phyloP scores from a whole-genome alignment of 768 basidiomycete genomes.

The Lentinula raphanica region DNA sequence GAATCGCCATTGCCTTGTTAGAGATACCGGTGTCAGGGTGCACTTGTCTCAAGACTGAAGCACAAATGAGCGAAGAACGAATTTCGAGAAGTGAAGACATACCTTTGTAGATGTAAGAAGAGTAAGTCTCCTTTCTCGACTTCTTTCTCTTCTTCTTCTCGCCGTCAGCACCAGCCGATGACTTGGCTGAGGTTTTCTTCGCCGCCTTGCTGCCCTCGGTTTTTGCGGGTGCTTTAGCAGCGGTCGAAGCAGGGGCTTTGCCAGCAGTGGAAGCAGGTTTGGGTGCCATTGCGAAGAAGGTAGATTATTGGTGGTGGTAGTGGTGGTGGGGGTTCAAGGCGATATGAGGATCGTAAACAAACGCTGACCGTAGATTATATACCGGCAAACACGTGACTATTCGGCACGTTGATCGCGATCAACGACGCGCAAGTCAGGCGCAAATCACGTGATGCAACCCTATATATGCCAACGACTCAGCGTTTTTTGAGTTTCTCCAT shows the following conservation, averaged over 20 bases:
- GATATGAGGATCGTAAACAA: slow-evolving; percentile 8
- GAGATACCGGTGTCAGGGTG: slow-evolving; percentile 99
- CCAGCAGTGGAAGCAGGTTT: slow-evolving; percentile 83
- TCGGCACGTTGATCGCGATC: slow-evolving; percentile 3
- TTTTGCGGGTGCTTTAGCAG: slow-evolving; percentile 73
- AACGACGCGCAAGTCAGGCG: slow-evolving; percentile 9
- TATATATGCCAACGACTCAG: slow-evolving; percentile 28
- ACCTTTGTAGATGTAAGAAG: slow-evolving; percentile 92
- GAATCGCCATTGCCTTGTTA: slow-evolving; percentile 96
- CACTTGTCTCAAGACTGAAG: slow-evolving; percentile 86
- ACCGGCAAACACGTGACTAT: slow-evolving; percentile 39
- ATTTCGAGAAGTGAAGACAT: slow-evolving; percentile 3
- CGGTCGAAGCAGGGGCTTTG: slow-evolving; percentile 69
- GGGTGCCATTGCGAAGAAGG: slow-evolving; percentile 45
- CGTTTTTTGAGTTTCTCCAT: neutral
- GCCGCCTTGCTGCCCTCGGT: slow-evolving; percentile 64
- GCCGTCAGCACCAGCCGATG: slow-evolving; percentile 55
- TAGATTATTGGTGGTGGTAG: slow-evolving; percentile 8
- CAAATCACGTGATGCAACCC: slow-evolving; percentile 17
- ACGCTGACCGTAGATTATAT: slow-evolving; percentile 7
- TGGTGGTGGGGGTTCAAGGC: slow-evolving; percentile 12
- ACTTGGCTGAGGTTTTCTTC: slow-evolving; percentile 66
- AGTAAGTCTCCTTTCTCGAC: slow-evolving; percentile 86
- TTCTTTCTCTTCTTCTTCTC: slow-evolving; percentile 88
- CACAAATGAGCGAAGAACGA: neutral